These are phyloP conservation scores for Phytomonas sp. DNA, from an alignment of 208 protist species.

Conservation along the genomic window DNA sequence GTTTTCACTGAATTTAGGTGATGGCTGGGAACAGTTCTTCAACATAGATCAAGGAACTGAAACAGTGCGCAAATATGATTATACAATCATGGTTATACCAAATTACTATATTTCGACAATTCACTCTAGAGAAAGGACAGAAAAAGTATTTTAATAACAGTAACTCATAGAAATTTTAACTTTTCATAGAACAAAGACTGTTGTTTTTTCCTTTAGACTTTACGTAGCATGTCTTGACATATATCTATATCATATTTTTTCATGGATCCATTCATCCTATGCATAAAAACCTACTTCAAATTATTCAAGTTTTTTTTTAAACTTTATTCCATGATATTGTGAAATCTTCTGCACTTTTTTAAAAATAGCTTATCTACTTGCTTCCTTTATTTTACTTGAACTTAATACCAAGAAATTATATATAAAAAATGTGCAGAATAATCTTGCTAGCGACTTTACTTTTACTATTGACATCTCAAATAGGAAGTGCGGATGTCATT, in stretches of 20 bases:
- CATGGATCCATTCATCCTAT: neutral
- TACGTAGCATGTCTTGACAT: no score
- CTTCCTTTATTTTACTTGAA: conserved; percentile 7
- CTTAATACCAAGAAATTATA: neutral
- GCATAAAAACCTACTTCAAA: neutral
- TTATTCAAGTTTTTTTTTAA: neutral
- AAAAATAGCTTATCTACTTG: neutral
- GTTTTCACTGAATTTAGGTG: conserved; percentile 13
- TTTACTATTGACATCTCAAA: neutral
- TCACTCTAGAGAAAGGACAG: no score
- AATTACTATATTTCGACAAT: no score
- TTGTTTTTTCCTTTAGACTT: conserved; percentile 76
- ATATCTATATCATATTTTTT: neutral
- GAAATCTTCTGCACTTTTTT: neutral
- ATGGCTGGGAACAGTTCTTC: conserved; percentile 14
- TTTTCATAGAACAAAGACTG: conserved; percentile 45
- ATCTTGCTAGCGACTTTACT: neutral
- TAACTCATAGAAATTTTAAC: no score
- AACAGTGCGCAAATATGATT: conserved; percentile 10
- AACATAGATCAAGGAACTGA: conserved; percentile 14
- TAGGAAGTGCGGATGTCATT: conserved; percentile 9
- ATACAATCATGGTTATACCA: no score
- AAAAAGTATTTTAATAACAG: no score
- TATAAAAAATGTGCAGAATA: neutral
- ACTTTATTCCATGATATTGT: neutral